Evolutionary conservation across 1,284 basidiomycete genomes (phyloP).

Genomic region (Afroboletus lepidellus): DNA sequence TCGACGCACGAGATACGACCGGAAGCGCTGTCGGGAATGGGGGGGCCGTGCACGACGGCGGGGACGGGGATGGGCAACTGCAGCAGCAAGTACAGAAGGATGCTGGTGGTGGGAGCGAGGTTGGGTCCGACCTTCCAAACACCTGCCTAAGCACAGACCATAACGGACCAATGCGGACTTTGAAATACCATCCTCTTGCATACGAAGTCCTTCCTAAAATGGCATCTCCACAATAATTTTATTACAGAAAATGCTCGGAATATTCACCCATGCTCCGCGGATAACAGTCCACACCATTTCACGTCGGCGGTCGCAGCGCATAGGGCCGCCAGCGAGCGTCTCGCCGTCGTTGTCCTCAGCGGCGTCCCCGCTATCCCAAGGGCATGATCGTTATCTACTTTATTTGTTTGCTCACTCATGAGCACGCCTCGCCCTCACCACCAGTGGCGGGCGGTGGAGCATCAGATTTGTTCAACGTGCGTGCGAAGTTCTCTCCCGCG

Average conservation of each 20-base stretch:
- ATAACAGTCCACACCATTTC: neutral
- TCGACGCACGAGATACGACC: slow-evolving; percentile 17
- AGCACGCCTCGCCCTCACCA: slow-evolving; percentile 21
- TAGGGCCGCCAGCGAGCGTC: neutral
- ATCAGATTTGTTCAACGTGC: slow-evolving; percentile 24
- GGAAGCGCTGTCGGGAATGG: slow-evolving; percentile 6
- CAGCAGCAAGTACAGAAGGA: slow-evolving; percentile 34
- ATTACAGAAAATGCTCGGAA: slow-evolving; percentile 21
- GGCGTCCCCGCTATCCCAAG: neutral
- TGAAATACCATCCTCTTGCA: slow-evolving; percentile 23
- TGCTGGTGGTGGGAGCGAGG: slow-evolving; percentile 42
- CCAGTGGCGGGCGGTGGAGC: slow-evolving; percentile 17
- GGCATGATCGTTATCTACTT: neutral
- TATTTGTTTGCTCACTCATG: slow-evolving; percentile 1
- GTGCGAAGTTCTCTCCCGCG: slow-evolving; percentile 23
- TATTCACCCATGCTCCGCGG: slow-evolving; percentile 14
- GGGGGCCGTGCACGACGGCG: slow-evolving; percentile 26
- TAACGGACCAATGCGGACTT: slow-evolving; percentile 36
- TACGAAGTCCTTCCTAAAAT: slow-evolving; percentile 13
- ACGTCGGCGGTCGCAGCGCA: neutral
- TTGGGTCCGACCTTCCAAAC: slow-evolving; percentile 40
- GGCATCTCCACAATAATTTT: slow-evolving; percentile 19
- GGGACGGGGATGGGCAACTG: slow-evolving; percentile 13
- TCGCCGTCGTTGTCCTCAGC: neutral
- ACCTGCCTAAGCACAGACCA: slow-evolving; percentile 39